Conservation (phyloP, 2,329 filamentous ascomycete species). For the Celoporthe dispersa region DNA sequence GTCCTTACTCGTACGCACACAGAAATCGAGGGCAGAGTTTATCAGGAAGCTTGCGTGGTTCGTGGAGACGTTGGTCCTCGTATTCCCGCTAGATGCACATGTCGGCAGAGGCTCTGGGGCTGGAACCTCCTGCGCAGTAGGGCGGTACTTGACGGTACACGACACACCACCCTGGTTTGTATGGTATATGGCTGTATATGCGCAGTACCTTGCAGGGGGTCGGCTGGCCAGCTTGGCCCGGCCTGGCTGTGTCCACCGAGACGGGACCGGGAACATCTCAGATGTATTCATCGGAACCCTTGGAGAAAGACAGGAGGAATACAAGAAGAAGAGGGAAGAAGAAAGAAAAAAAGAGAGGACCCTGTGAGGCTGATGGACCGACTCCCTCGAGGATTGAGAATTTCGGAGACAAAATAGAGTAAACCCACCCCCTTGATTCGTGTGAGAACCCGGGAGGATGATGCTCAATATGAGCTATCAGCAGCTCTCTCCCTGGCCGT, state of each 20-base stretch:
- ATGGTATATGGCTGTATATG: not conserved
- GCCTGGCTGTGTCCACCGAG: not conserved
- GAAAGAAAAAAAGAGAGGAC: not conserved
- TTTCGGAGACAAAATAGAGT: not conserved
- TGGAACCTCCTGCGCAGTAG: not conserved
- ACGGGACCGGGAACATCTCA: not conserved
- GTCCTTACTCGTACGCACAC: not conserved
- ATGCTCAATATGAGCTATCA: not conserved
- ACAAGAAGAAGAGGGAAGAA: too few relatives aligned
- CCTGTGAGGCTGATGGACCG: not conserved
- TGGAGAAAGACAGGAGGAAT: not conserved
- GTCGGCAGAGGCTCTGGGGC: not conserved
- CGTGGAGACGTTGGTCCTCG: conserved; percentile 13
- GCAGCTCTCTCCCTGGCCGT: not conserved
- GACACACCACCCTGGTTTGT: not conserved
- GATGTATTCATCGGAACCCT: not conserved
- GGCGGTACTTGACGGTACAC: not conserved
- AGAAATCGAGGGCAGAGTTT: conserved; percentile 3
- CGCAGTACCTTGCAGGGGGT: not conserved
- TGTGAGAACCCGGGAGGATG: not conserved
- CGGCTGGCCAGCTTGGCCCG: not conserved
- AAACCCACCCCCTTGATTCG: not conserved
- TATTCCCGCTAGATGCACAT: conserved; percentile 6
- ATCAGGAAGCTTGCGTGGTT: conserved; percentile 14
- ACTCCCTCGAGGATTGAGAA: not conserved